These are phyloP conservation scores for Sophora flavescens DNA, from an alignment of 306 rosid genomes.

Conservation along the genomic window DNA sequence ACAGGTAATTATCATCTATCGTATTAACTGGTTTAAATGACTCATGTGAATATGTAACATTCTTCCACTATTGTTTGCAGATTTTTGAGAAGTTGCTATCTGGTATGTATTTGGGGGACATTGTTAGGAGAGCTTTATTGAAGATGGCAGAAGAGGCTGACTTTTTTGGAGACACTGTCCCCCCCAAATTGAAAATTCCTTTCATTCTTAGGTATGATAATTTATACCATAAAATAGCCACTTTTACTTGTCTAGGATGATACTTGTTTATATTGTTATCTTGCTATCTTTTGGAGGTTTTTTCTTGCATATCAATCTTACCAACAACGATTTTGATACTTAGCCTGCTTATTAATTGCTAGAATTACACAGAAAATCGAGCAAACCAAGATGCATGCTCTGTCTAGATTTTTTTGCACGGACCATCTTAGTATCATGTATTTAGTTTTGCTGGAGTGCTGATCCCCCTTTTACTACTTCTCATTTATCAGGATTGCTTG, in stretches of 20 bases:
- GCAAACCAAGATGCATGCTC: slow-evolving; percentile 1
- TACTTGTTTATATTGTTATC: slow-evolving; percentile 14
- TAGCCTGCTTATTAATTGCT: slow-evolving; percentile 14
- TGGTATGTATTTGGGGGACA: slow-evolving; percentile 93
- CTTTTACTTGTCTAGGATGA: slow-evolving; percentile 1
- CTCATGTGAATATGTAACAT: slow-evolving; percentile 31
- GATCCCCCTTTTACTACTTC: slow-evolving; percentile 4
- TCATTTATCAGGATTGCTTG: slow-evolving; percentile 23
- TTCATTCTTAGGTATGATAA: slow-evolving; percentile 71
- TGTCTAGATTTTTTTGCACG: slow-evolving; percentile 2
- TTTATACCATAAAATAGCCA: slow-evolving; percentile 5
- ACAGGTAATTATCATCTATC: slow-evolving; percentile 60
- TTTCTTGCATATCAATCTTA: slow-evolving; percentile 4
- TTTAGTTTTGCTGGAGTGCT: background rate
- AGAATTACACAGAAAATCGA: background rate
- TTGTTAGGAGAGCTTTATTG: slow-evolving; percentile 74
- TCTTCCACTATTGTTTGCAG: slow-evolving; percentile 60
- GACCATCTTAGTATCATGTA: background rate
- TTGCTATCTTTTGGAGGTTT: background rate
- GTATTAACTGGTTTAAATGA: background rate
- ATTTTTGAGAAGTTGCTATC: slow-evolving; percentile 89
- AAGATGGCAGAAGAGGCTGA: slow-evolving; percentile 89
- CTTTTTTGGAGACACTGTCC: slow-evolving; percentile 82
- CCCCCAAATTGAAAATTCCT: slow-evolving; percentile 75
- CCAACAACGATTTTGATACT: slow-evolving; percentile 29